Evolutionary conservation across 1,284 basidiomycete genomes (phyloP), one percentile per base, ranked within the genome.

Genomic region (Apiotrichum sp.): DNA sequence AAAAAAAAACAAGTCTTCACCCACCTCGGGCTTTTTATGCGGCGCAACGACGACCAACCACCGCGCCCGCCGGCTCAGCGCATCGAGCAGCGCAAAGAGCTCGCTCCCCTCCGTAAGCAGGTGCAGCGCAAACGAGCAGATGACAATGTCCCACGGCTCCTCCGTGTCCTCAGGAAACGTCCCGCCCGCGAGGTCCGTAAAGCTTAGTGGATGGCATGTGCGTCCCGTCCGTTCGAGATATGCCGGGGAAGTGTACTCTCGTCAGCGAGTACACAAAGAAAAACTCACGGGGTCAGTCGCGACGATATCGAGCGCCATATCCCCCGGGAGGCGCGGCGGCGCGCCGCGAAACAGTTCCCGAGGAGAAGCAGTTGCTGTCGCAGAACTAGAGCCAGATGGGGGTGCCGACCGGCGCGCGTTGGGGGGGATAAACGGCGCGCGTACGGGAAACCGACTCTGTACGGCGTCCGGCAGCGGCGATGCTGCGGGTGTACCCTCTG

Each of bases 91-190:
- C 9, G 84, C 77, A 65, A 83, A 87, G 14, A 88, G 75, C 55
- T 84, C 82, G 1, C 83, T 85, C 2, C 82, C 69, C 22, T 79
- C 79, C 46, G 83, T 81, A 43, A 87, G 73, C 34, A 88, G 82
- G 68, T 88, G 86, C 35, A 87, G 69, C 4, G 86, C 86, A 62
- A 87, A 87, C 1, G 85, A 86, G 63, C 85, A 86, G 32, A 87
- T 72, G 14, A 84, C 80, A 70, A 87, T 79, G 62, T 87, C 85
- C 47, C 84, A 77, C 35, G 10, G 38, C 46, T 14, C 14, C 10
- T 47, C 36, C 29, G 29, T 29, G 29, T 29, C 29, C 0, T 22
- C 22, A 22, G 82, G 81, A 14, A 84, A 62, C 9, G 65, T 58
- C 3, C 81, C 83, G 31, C 78, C 74, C 1, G 82, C 79, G 42